These are phyloP conservation scores for Penicillium aurantiogriseum DNA, from an alignment of 2,329 filamentous ascomycete genomes.

Conservation along the genomic window DNA sequence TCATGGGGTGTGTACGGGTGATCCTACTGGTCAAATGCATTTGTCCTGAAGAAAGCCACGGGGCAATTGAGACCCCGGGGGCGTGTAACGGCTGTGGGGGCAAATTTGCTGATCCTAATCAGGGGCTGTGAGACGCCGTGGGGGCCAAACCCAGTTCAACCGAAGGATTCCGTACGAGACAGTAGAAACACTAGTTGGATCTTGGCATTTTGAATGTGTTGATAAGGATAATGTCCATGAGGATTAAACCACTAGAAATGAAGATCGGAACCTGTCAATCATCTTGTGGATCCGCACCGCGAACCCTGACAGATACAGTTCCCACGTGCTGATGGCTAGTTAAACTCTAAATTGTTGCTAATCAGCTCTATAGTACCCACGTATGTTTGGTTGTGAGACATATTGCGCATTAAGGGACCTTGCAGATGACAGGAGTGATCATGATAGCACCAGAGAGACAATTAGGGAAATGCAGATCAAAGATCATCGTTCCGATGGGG, in stretches of 20 bases:
- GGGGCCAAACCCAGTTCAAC: not conserved
- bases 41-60: not conserved
- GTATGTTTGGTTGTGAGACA: not conserved
- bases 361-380: not conserved
- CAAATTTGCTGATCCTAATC: not conserved
- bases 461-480: not conserved
- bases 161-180: not conserved
- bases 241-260: not conserved
- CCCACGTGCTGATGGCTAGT: not conserved
- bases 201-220: not conserved
- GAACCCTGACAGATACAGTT: not conserved
- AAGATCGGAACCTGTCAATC: not conserved
- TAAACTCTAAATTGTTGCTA: not conserved
- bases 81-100: not conserved
- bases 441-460: too few relatives aligned
- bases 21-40: not conserved
- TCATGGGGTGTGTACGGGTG: not conserved
- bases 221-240: not conserved
- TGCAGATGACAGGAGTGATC: not conserved
- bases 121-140: not conserved
- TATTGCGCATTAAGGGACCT: not conserved
- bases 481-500: not conserved
- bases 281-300: not conserved
- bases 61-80: not conserved
- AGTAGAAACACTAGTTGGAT: too few relatives aligned